Evolutionary conservation across 2,329 filamentous ascomycete species (phyloP).

Genomic region (Cadophora luteo-olivacea): DNA sequence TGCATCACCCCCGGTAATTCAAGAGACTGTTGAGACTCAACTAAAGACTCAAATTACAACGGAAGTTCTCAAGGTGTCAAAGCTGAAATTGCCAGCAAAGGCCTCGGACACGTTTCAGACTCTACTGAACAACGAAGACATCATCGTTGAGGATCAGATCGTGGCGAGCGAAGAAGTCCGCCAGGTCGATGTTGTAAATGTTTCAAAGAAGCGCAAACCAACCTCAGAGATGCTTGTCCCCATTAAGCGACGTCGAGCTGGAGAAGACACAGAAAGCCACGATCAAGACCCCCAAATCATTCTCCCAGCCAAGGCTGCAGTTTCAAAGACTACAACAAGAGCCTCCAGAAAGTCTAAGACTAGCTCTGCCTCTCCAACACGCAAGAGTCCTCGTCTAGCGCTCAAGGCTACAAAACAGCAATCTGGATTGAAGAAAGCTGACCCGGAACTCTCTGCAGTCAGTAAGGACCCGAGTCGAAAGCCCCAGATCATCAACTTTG

Average conservation of each 20-base stretch:
- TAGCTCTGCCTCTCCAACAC: neutral
- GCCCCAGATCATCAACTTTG: slow-evolving; percentile 35
- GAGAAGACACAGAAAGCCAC: neutral
- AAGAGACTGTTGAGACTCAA: slow-evolving; percentile 1
- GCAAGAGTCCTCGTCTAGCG: slow-evolving; percentile 6
- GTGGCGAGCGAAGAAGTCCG: neutral
- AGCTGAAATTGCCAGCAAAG: neutral
- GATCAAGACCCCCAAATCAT: neutral
- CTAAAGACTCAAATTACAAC: neutral
- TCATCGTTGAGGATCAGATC: neutral
- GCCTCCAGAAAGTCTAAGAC: neutral
- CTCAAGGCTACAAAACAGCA: neutral
- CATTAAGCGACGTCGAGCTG: slow-evolving; percentile 9
- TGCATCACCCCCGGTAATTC: neutral
- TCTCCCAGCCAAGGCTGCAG: neutral
- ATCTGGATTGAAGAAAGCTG: neutral
- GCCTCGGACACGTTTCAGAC: too few species aligned
- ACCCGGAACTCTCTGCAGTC: neutral
- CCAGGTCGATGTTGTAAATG: neutral
- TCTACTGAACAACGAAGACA: neutral
- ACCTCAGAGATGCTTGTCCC: neutral
- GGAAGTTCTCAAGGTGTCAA: neutral
- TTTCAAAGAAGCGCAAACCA: slow-evolving; percentile 12
- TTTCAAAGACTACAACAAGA: neutral
- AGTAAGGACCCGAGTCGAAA: slow-evolving; percentile 28